Conservation (phyloP, 805 yeast species). For the Pichia nanzhaoensis region DNA sequence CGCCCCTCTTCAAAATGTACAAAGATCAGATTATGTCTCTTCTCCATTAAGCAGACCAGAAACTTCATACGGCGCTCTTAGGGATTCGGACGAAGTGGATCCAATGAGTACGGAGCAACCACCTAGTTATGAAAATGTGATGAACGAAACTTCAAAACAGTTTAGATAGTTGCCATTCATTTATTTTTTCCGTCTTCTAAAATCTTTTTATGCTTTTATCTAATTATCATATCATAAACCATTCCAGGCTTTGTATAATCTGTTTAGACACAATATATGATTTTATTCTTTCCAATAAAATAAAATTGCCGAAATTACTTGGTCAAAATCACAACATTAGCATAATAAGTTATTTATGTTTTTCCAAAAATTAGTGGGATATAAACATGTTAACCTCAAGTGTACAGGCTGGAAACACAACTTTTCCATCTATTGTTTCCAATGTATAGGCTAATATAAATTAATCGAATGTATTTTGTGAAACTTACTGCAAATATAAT, state of each 20-base stretch:
- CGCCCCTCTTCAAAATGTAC: constrained; percentile 7
- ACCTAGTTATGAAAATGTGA: constrained; percentile 32
- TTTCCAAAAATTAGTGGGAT: too few species aligned
- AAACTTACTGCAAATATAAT: too few species aligned
- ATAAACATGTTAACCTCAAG: too few species aligned
- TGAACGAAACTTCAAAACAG: constrained; percentile 29
- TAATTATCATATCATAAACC: neutral
- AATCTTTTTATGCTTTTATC: neutral
- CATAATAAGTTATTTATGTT: too few species aligned
- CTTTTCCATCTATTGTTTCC: too few species aligned
- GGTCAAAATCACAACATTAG: too few species aligned
- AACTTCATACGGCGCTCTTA: constrained; percentile 6
- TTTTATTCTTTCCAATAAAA: neutral
- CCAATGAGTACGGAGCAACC: constrained; percentile 22
- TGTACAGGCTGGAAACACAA: too few species aligned
- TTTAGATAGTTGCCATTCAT: constrained; percentile 7
- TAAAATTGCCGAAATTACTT: too few species aligned
- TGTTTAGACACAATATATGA: neutral
- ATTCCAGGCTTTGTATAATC: too few species aligned
- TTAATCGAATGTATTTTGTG: too few species aligned
- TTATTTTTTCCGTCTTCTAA: neutral
- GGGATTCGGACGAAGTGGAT: neutral
- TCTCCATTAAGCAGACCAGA: constrained; percentile 4
- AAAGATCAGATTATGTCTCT: constrained; percentile 3
- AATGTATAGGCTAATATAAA: too few species aligned